Evolutionary conservation across 441 rosid genomes (phyloP).

Genomic region (Cnidoscolus chayamansa): DNA sequence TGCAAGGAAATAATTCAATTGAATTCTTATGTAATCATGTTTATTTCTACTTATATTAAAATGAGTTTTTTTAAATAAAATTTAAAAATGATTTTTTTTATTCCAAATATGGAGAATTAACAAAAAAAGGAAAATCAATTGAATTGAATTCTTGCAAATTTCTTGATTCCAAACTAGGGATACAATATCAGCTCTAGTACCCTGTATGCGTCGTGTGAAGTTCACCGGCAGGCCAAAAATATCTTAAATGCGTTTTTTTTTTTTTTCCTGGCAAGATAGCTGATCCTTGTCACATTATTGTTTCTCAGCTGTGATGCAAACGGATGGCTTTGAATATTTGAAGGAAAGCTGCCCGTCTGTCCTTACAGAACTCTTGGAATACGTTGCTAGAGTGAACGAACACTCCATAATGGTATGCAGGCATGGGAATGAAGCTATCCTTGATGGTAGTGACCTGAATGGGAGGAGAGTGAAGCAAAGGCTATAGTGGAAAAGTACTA

Average conservation of each 20-base stretch:
- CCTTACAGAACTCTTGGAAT: conserved; percentile 39
- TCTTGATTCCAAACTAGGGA: too few relatives aligned
- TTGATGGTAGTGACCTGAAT: conserved; percentile 67
- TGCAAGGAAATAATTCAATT: too few relatives aligned
- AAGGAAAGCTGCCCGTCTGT: conserved; percentile 70
- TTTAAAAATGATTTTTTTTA: too few relatives aligned
- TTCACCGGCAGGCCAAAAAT: background rate
- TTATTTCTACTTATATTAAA: too few relatives aligned
- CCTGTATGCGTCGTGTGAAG: background rate
- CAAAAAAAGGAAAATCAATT: too few relatives aligned
- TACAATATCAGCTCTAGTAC: too few relatives aligned
- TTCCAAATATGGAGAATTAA: too few relatives aligned
- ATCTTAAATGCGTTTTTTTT: conserved; percentile 30
- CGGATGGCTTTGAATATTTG: conserved; percentile 77
- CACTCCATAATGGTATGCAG: conserved; percentile 47
- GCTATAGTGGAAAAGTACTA: conserved; percentile 30
- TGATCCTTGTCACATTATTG: background rate
- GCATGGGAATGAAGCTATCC: conserved; percentile 50
- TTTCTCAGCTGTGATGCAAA: conserved; percentile 82
- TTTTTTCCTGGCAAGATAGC: conserved; percentile 26
- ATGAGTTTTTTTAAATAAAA: too few relatives aligned
- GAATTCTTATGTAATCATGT: too few relatives aligned
- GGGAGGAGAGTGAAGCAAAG: conserved; percentile 91
- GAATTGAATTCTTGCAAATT: too few relatives aligned
- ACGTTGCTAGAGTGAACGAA: conserved; percentile 40